Evolutionary conservation across 768 basidiomycete genomes (phyloP), one percentile per base, ranked within the genome.

Genomic region (Rhodotorula kratochvilovae): DNA sequence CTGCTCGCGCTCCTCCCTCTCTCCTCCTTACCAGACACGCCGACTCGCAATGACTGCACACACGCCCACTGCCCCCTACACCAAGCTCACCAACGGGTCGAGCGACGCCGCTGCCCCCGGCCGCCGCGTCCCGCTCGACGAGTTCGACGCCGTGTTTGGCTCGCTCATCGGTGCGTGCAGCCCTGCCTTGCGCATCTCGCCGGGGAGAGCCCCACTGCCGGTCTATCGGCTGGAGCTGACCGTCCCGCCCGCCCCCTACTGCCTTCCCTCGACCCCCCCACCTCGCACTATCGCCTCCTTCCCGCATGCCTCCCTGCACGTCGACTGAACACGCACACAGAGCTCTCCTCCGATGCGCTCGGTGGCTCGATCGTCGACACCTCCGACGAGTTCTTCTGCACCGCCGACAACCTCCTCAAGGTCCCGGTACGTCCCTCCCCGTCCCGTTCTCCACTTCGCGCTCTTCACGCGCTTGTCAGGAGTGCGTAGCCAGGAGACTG

Each of bases 361-460:
- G 95, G 92, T 27, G 93, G 88, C 5, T 80, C 84, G 68, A 82
- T 97, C 74, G 78, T 89, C 43, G 83, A 85, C 4, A 87, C 90
- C 57, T 96, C 93, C 4, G 96, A 99, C 80, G 92, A 99, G 73
- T 99, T 98, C 84, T 99, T 99, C 78, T 92, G 91, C 17, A 86
- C 88, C 76, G 92, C 90, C 0, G 85, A 81, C 72, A 87, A 95
- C 81, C 83, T 99, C 35, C 84, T 99, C 64, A 84, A 90, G 60
- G 88, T 90, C 54, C 87, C 88, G 81, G 94, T 91, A 71, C 76
- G 85, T 78, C 51, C 25, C 36, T 35, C 25, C 51, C 36, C 61
- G 27, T 51, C 16, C 1, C 35, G 10, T 33, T 5, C 51, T 12
- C 17, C 42, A 36, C 58, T 17, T 39, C 17, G 0, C 29, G 3